A percentile compares a stretch with the other conserved stretches of the same genome.
Evolutionary conservation across 495 filamentous ascomycete species (phyloP).

Genomic region (Penicillium goetzii): DNA sequence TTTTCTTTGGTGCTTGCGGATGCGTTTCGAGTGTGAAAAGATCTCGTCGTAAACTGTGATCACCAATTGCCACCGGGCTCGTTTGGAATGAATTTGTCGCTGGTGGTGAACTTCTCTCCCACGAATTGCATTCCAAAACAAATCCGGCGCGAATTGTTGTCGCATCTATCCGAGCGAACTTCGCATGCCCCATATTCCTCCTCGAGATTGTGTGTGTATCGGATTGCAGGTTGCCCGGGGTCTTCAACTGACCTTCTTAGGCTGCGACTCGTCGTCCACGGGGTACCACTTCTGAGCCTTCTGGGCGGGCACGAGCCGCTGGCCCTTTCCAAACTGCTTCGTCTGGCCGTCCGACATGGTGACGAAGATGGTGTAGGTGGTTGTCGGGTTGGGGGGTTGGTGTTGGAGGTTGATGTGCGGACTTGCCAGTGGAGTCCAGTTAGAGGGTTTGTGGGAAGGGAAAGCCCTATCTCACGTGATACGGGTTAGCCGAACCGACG

Average conservation of each 20-base stretch:
- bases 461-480: conserved; percentile 39
- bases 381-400: conserved; percentile 55
- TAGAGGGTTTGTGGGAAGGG: conserved; percentile 35
- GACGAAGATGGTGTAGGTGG: conserved; percentile 52
- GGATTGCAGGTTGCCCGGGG: conserved; percentile 29
- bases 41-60: conserved; percentile 11
- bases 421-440: conserved; percentile 37
- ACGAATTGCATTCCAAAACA: conserved; percentile 17
- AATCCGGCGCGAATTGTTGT: conserved; percentile 34
- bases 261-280: conserved; percentile 86
- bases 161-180: conserved; percentile 39
- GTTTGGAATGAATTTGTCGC: conserved; percentile 13
- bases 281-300: conserved; percentile 99
- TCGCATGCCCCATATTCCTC: conserved; percentile 30
- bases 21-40: conserved; percentile 4
- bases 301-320: conserved; percentile 84
- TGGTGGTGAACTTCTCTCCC: background rate
- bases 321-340: conserved; percentile 98
- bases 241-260: conserved; percentile 79
- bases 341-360: conserved; percentile 75
- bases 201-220: conserved; percentile 15
- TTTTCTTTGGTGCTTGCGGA: conserved; percentile 2
- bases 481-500: conserved; percentile 30
- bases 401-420: conserved; percentile 49
- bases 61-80: conserved; percentile 17